Evolutionary conservation across 148 eudicot genomes (phyloP), one percentile per base, ranked within the genome.

Genomic region (Pharnaceum exiguum): DNA sequence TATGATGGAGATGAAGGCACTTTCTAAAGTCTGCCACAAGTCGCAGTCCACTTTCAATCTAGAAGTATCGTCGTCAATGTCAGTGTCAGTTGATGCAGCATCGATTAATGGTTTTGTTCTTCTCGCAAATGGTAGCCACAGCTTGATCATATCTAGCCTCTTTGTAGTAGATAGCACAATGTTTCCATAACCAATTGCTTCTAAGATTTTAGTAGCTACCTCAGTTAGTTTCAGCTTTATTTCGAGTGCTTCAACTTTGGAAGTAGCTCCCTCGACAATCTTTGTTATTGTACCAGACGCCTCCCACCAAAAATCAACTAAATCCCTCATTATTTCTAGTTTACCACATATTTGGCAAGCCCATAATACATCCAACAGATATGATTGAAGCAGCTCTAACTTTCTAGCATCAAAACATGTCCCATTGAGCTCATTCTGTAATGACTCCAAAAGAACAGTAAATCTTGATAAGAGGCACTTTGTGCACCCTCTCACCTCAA

Each of bases 71-170:
- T 71, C 74, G 15, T 78, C 80, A 22, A 52, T 72, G 58, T 71
- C 75, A 22, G 55, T 72, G 58, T 71, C 75, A 26, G 57, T 57
- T 0, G 58, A 51, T 19, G 71, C 44, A 43, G 76, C 52, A 58
- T 85, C 90, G 10, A 80, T 48, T 32, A 62, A 31, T n/a, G 79
- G 76, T 73, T 73, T 88, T 44, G 71, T 52, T 5, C 32, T 25
- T 63, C 89, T 78, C 12, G 65, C 83, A 72, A 80, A 81, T 3
- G 96, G 93, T 60, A 93, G 95, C 98, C 98, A 93, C 13, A 74
- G 13, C 31, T 71, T 85, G 29, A 93, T 89, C 86, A 83, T 72
- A 12, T 79, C 67, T 46, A 85, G 80, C 51, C 96, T 82, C 65
- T 71, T 81, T 35, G 67, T 58, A 35, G 83, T 67, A 2, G 90